These are phyloP conservation scores for Viridothelium virens DNA, from an alignment of 495 filamentous ascomycete species.

Conservation along the genomic window DNA sequence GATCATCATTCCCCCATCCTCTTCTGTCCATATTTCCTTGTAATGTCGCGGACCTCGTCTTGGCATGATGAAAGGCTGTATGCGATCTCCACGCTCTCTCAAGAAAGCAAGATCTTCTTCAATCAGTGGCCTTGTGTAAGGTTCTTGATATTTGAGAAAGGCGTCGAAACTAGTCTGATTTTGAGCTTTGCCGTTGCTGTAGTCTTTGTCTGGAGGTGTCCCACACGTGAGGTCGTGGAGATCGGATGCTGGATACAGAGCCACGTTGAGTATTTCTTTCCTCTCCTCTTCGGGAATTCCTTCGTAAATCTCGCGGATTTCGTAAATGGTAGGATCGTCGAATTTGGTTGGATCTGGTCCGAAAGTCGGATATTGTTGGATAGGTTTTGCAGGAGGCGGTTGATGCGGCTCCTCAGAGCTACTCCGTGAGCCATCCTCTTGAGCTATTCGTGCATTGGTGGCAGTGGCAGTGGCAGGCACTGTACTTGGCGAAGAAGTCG, in stretches of 20 bases:
- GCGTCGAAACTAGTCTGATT: constrained; percentile 89
- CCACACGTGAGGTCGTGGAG: constrained; percentile 79
- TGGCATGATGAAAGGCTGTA: constrained; percentile 76
- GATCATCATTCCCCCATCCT: constrained; percentile 69
- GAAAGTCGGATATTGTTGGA: constrained; percentile 72
- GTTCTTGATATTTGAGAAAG: constrained; percentile 80
- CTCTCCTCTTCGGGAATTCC: constrained; percentile 75
- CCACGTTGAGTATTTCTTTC: constrained; percentile 78
- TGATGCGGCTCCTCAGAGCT: constrained; percentile 61
- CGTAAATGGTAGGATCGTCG: constrained; percentile 88
- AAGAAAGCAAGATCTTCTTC: constrained; percentile 95
- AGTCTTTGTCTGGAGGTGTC: constrained; percentile 84
- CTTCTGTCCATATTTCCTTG: constrained; percentile 83
- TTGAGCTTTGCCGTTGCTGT: constrained; percentile 83
- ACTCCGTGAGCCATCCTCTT: constrained; percentile 43
- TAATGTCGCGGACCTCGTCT: constrained; percentile 78
- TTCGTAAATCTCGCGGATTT: constrained; percentile 66
- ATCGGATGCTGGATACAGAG: constrained; percentile 70
- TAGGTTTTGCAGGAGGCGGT: constrained; percentile 65
- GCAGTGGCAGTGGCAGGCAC: constrained; percentile 24
- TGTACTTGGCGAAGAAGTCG: constrained; percentile 3
- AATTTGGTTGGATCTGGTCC: constrained; percentile 87
- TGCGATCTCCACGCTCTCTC: constrained; percentile 76
- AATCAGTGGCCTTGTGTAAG: constrained; percentile 79
- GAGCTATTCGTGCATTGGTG: constrained; percentile 20